These are phyloP conservation scores for Leishmania amazonensis DNA, from an alignment of 208 protist genomes.

Conservation along the genomic window DNA sequence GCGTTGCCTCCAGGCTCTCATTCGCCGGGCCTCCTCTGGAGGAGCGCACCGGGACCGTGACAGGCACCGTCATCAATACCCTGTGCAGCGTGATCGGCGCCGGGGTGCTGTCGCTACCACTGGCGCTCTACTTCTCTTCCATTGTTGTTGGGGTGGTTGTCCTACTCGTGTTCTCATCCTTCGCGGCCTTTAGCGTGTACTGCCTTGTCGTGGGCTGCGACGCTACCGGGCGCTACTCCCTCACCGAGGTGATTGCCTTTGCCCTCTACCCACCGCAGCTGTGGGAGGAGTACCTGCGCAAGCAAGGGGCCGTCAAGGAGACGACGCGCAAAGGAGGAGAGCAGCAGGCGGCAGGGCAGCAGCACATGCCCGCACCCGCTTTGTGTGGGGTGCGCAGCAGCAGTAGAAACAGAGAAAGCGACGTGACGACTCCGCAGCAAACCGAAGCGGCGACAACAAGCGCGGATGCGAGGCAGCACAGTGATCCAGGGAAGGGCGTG, in stretches of 20 bases:
- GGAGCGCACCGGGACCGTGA: conserved; percentile 41
- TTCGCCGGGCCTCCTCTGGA: conserved; percentile 34
- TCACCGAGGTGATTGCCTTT: conserved; percentile 66
- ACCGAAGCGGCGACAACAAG: neutral
- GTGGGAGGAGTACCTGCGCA: conserved; percentile 53
- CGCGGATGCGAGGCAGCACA: neutral
- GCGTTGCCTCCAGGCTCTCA: conserved; percentile 55
- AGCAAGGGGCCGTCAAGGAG: neutral
- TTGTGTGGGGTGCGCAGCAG: neutral
- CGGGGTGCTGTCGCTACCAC: conserved; percentile 66
- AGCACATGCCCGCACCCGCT: neutral
- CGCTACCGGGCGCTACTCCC: conserved; percentile 52
- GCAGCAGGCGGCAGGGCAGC: neutral
- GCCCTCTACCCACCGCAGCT: conserved; percentile 47
- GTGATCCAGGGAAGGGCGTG: neutral
- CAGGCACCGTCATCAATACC: conserved; percentile 64
- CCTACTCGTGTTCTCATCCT: conserved; percentile 35
- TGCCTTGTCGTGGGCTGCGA: conserved; percentile 58
- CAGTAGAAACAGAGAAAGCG: neutral
- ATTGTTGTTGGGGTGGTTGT: conserved; percentile 43
- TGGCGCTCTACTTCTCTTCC: conserved; percentile 69
- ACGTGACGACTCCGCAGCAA: neutral
- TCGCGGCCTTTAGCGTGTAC: conserved; percentile 59
- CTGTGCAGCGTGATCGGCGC: conserved; percentile 80
- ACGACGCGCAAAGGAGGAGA: neutral